Conservation (phyloP, 805 yeast species). For the Hanseniaspora singularis region DNA sequence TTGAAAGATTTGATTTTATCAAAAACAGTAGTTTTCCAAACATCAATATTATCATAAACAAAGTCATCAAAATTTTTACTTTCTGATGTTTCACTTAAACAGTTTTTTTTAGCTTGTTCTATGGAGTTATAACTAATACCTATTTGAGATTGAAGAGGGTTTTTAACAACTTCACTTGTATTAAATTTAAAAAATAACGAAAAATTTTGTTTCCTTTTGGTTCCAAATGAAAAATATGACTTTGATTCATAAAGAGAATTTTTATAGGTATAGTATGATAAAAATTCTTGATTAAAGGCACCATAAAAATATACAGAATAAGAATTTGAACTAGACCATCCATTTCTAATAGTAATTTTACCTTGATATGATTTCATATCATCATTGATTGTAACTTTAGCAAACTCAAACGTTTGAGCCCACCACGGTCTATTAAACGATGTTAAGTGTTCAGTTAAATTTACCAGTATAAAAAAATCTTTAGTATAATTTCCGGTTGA, state of each 20-base stretch:
- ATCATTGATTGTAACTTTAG: constrained; percentile 20
- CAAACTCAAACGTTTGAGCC: constrained; percentile 28
- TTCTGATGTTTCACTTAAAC: background rate
- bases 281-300: constrained; percentile 23
- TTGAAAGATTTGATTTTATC: constrained; percentile 19
- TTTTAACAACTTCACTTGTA: constrained; percentile 6
- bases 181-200: constrained; percentile 26
- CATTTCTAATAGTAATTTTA: constrained; percentile 24
- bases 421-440: constrained; percentile 27
- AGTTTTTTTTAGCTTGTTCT: constrained; percentile 18
- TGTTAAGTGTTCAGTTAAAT: constrained; percentile 26
- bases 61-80: constrained; percentile 14
- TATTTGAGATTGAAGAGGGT: constrained; percentile 14
- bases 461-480: constrained; percentile 22
- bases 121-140: constrained; percentile 19
- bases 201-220: constrained; percentile 19
- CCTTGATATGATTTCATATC: constrained; percentile 23
- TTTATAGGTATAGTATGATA: constrained; percentile 18
- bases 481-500: constrained; percentile 11
- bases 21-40: constrained; percentile 23
- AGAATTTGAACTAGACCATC: constrained; percentile 27
- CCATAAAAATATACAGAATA: constrained; percentile 29
- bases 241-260: constrained; percentile 3
- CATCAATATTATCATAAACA: constrained; percentile 7
- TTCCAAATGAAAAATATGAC: constrained; percentile 12